These are phyloP conservation scores for Lipomyces anomalus DNA, from an alignment of 805 yeast species.

Conservation along the genomic window DNA sequence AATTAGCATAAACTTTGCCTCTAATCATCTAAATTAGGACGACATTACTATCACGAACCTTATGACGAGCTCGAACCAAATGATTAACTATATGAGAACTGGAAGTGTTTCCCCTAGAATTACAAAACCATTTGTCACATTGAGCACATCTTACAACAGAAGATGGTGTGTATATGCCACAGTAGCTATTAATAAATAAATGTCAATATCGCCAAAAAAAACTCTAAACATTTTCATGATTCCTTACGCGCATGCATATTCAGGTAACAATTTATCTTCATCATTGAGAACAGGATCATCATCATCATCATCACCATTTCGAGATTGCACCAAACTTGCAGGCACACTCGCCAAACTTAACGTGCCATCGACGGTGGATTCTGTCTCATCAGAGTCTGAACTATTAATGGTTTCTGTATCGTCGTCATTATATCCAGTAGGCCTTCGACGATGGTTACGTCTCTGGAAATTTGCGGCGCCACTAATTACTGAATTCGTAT, in stretches of 20 bases:
- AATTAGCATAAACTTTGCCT: constrained; percentile 6
- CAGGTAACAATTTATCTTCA: constrained; percentile 32
- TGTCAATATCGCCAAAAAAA: neutral
- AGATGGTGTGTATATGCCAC: constrained; percentile 62
- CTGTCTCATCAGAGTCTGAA: constrained; percentile 19
- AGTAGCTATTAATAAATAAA: constrained; percentile 41
- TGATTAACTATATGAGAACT: constrained; percentile 84
- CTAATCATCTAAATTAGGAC: neutral
- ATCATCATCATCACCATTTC: constrained; percentile 19
- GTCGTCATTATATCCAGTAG: constrained; percentile 5
- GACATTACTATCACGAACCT: constrained; percentile 31
- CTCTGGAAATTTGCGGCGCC: constrained; percentile 28
- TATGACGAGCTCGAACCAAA: constrained; percentile 73
- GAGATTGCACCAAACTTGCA: constrained; percentile 1
- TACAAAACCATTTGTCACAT: constrained; percentile 88
- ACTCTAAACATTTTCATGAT: neutral
- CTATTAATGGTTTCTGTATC: constrained; percentile 5
- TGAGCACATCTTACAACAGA: constrained; percentile 69
- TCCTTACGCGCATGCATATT: constrained; percentile 42
- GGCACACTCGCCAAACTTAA: constrained; percentile 19
- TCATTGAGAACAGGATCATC: constrained; percentile 17
- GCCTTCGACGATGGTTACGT: constrained; percentile 6
- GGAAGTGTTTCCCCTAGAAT: constrained; percentile 51
- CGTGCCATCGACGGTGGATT: constrained; percentile 22
- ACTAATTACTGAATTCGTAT: constrained; percentile 29